Base-by-base conservation (phyloP, 495 filamentous ascomycete species). In the Chlorociboria aeruginascens region DNA sequence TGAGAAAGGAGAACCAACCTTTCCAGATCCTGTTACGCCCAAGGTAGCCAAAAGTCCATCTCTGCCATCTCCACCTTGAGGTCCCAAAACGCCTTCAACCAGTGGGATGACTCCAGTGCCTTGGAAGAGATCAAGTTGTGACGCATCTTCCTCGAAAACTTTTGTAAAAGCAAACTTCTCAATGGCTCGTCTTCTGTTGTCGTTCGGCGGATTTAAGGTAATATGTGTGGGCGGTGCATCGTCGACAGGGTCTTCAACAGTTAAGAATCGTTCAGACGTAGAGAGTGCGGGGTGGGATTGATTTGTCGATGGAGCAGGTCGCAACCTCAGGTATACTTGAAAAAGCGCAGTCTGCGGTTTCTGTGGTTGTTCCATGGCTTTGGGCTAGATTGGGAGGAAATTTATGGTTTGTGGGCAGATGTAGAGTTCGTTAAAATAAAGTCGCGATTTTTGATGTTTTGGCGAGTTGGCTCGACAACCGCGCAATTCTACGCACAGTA, bases 131-230 rank as follows among this genome's bases (percentile, higher is more conserved):
- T 95, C 86, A 25, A 93, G 68, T 55, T 98, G 92, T 11, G 72
- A 76, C 1, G 85, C 78, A 56, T 81, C 70, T 56, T 96, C 89
- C 53, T 94, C 84, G 56, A 95, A 97, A 12, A 98, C 86, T 53
- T 76, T 80, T 6, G 93, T 98, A 61, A 98, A 98, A 0, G 82
- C 86, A 54, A 97, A 98, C 58, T 81, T 87, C 67, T 98, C 92
- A 31, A 95, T 75, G 4, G 87, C 88, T 13, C 88, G 81, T 50
- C 89, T 83, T 43, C 92, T 69, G 38, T 70, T 53, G 64, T 88
- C 85, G 39, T 75, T 81, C 0, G 89, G 89, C 0, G 89, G 88
- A 54, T 86, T 86, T 8, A 95, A 70, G 0, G 84, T 95, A 56
- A 96, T 89, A 59, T 95, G 86, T 7, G 82, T 89, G 1, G 87